Conservation (phyloP, 2,329 filamentous ascomycete species). For the Alternaria solani region DNA sequence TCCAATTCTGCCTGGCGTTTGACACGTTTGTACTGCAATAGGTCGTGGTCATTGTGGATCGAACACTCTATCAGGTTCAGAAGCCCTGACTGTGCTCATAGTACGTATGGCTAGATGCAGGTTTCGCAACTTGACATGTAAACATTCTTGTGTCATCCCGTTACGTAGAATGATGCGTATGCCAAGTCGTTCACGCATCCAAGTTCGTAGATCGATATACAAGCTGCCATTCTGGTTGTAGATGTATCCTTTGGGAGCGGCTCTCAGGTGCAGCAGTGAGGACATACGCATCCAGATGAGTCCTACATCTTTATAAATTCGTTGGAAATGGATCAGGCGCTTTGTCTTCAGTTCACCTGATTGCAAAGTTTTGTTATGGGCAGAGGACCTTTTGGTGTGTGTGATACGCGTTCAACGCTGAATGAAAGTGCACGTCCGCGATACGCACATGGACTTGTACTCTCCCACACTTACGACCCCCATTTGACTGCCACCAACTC, state of each 20-base stretch:
- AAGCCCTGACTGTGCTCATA: neutral
- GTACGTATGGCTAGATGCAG: neutral
- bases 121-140: neutral
- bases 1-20: slow-evolving; percentile 12
- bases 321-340: neutral
- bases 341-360: neutral
- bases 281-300: neutral
- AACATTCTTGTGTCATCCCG: neutral
- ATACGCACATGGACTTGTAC: neutral
- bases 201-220: neutral
- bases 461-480: neutral
- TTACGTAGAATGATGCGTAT: neutral
- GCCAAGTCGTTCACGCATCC: neutral
- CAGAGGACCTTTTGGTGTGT: neutral
- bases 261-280: neutral
- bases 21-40: slow-evolving; percentile 2
- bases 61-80: too few relatives aligned
- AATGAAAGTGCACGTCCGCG: neutral
- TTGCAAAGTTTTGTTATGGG: neutral
- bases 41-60: slow-evolving; percentile 9
- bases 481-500: neutral
- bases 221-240: too few relatives aligned
- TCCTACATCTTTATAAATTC: neutral
- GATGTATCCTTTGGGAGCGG: neutral
- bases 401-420: neutral